Evolutionary conservation across 768 basidiomycete species (phyloP).

Genomic region (Psilocybe cyanescens): DNA sequence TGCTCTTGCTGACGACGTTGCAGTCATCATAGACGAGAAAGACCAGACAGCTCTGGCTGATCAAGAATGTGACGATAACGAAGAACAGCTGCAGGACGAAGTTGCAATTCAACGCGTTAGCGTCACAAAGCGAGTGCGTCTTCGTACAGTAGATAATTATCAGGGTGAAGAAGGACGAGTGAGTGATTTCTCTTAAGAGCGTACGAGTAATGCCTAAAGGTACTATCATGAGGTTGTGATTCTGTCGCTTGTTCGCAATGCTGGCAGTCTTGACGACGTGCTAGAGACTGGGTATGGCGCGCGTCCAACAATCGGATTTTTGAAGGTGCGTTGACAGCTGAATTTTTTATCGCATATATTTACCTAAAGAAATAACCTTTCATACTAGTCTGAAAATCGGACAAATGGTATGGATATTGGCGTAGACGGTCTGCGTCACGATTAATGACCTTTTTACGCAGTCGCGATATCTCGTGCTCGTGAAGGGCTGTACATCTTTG

Average conservation of each 20-base stretch:
- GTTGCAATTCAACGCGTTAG: slow-evolving; percentile 2
- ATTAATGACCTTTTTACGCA: slow-evolving; percentile 14
- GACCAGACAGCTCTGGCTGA: slow-evolving; percentile 65
- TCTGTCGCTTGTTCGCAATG: slow-evolving; percentile 74
- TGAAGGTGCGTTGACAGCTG: slow-evolving; percentile 52
- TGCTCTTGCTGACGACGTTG: slow-evolving; percentile 47
- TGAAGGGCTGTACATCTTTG: slow-evolving; percentile 75
- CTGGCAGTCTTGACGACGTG: slow-evolving; percentile 44
- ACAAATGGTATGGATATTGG: slow-evolving; percentile 46
- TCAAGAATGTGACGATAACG: slow-evolving; percentile 44
- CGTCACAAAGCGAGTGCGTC: slow-evolving; percentile 36
- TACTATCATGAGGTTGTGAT: slow-evolving; percentile 57
- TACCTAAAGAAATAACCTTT: not conserved
- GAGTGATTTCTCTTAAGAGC: slow-evolving; percentile 28
- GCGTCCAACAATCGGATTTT: slow-evolving; percentile 64
- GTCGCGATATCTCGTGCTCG: slow-evolving; percentile 78
- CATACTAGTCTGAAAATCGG: slow-evolving; percentile 54
- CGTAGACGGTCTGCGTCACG: not conserved
- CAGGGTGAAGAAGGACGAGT: slow-evolving; percentile 73
- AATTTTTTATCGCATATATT: not conserved
- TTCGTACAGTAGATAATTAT: slow-evolving; percentile 80
- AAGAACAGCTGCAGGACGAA: slow-evolving; percentile 14
- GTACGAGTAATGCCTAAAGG: not conserved
- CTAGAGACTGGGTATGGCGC: slow-evolving; percentile 15
- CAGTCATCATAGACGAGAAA: slow-evolving; percentile 70